Evolutionary conservation across 2,329 filamentous ascomycete genomes (phyloP).

Genomic region (Periglandula ipomoeae): DNA sequence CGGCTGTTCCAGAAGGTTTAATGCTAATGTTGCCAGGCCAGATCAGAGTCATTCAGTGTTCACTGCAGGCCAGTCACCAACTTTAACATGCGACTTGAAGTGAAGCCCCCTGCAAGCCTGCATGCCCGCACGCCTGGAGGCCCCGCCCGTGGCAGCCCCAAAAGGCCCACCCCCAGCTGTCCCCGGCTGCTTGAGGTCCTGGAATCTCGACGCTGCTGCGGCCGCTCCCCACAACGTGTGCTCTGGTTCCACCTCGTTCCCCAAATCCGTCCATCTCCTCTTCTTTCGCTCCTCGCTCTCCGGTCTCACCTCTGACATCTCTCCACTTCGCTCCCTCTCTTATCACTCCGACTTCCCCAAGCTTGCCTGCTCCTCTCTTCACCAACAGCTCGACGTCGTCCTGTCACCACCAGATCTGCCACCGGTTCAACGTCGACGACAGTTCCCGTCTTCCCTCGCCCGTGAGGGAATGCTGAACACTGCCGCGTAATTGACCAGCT

Average conservation of each 20-base stretch:
- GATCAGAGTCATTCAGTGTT: not conserved
- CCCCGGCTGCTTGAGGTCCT: not conserved
- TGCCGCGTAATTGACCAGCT: conserved; percentile 1
- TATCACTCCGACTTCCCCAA: not conserved
- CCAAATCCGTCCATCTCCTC: not conserved
- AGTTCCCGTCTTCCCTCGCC: too few species aligned
- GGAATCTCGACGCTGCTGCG: not conserved
- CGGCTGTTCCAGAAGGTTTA: too few species aligned
- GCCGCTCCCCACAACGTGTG: not conserved
- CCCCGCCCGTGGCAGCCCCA: too few species aligned
- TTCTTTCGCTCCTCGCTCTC: not conserved
- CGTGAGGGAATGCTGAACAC: not conserved
- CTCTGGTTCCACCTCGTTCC: not conserved
- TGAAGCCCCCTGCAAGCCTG: not conserved
- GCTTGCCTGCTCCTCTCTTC: not conserved
- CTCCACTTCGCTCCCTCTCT: not conserved
- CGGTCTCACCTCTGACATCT: not conserved
- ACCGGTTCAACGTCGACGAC: not conserved
- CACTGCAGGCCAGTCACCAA: not conserved
- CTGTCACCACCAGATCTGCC: not conserved
- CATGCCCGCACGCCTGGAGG: not conserved
- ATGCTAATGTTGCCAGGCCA: too few species aligned
- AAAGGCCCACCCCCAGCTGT: not conserved
- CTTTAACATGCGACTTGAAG: too few species aligned
- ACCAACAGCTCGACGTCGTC: not conserved